These are phyloP conservation scores for Lactifluus volemus DNA, from an alignment of 768 basidiomycete species.

Conservation along the genomic window DNA sequence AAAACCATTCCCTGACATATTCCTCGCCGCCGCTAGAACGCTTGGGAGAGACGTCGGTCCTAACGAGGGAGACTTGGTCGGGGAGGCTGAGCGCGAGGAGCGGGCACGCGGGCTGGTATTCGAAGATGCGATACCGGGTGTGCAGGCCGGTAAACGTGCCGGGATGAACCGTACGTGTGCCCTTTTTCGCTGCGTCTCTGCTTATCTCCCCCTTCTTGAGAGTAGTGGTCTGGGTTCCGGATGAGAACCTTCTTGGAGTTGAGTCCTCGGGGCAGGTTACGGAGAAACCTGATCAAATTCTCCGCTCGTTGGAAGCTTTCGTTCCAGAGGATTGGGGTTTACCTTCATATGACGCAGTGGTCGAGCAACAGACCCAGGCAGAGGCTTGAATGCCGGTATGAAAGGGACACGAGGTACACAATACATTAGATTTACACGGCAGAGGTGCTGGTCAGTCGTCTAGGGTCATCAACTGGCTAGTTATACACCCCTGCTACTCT, in stretches of 20 bases:
- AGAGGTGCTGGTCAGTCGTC: no score
- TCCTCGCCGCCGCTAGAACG: constrained; percentile 60
- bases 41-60: constrained; percentile 52
- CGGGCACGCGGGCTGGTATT: constrained; percentile 66
- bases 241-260: constrained; percentile 50
- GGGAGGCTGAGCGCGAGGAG: constrained; percentile 35
- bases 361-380: neutral
- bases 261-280: constrained; percentile 28
- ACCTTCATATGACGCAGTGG: constrained; percentile 44
- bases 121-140: constrained; percentile 70
- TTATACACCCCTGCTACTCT: no score
- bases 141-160: constrained; percentile 74
- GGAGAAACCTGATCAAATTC: constrained; percentile 48
- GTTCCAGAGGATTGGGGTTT: constrained; percentile 79
- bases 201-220: neutral
- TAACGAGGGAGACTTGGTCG: constrained; percentile 26
- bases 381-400: neutral
- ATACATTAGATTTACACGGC: no score
- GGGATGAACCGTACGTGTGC: constrained; percentile 70
- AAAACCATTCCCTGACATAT: constrained; percentile 82
- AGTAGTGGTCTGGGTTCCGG: constrained; percentile 81
- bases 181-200: neutral
- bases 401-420: no score
- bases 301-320: constrained; percentile 62
- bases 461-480: no score